phyloP scores from a whole-genome alignment of 192 early-diverging fungal species.

The Pecoramyces ruminantium region DNA sequence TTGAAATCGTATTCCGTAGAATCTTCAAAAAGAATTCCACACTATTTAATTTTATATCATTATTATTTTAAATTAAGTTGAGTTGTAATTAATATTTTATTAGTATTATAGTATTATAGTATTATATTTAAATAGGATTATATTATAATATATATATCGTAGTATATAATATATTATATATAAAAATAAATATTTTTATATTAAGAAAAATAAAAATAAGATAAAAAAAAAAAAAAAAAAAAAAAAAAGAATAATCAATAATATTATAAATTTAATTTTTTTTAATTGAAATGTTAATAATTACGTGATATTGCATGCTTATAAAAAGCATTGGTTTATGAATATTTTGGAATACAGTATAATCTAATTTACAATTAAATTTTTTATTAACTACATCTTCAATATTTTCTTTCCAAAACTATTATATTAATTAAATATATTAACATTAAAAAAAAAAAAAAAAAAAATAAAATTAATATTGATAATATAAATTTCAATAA shows the following conservation, averaged over 20 bases:
- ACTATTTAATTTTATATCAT: conserved; percentile 5
- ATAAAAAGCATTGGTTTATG: conserved; percentile 23
- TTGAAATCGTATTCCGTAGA: conserved; percentile 22
- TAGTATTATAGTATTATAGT: too few relatives aligned
- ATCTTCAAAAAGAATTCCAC: conserved; percentile 26
- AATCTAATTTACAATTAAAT: conserved; percentile 17
- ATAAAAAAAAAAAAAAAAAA: not conserved
- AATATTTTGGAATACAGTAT: conserved; percentile 9
- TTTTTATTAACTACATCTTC: conserved; percentile 13
- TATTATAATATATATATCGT: too few relatives aligned
- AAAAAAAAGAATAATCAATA: not conserved
- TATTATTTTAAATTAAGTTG: too few relatives aligned
- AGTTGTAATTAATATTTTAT: too few relatives aligned
- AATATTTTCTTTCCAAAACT: conserved; percentile 28
- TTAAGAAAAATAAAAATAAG: too few relatives aligned
- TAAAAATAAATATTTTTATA: too few relatives aligned
- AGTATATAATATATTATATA: too few relatives aligned
- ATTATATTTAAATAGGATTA: too few relatives aligned
- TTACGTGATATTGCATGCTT: conserved; percentile 31
- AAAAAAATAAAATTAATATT: too few relatives aligned
- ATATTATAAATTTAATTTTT: too few relatives aligned
- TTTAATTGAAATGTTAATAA: not conserved
- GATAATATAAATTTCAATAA: too few relatives aligned
- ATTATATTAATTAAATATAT: too few relatives aligned
- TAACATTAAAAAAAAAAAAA: not conserved